Percentiles rank a stretch among this genome's conserved stretches.
These are phyloP conservation scores for Bisporella sp. DNA, from an alignment of 2,329 filamentous ascomycete species.

Conservation along the genomic window DNA sequence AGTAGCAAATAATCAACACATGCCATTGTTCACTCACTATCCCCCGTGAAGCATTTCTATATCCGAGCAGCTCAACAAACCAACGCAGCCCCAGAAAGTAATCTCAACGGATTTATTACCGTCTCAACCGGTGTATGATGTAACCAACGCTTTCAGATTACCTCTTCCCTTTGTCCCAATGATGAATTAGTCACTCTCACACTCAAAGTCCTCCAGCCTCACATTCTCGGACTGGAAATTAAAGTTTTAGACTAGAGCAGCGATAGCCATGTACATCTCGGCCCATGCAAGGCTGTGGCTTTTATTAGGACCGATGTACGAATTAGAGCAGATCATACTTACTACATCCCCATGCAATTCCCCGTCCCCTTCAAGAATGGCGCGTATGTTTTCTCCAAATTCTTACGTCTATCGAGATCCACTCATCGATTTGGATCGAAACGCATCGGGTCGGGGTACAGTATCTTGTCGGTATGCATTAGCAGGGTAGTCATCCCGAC, in stretches of 20 bases:
- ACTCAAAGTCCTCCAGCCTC: conserved; percentile 6
- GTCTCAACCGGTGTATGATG: background rate
- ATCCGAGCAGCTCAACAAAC: no score
- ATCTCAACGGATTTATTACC: no score
- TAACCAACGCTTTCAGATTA: background rate
- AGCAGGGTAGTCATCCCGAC: conserved; percentile 33
- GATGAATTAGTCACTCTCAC: conserved; percentile 8
- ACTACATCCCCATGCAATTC: conserved; percentile 31
- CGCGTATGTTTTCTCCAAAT: conserved; percentile 30
- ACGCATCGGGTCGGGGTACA: conserved; percentile 30
- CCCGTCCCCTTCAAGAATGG: conserved; percentile 35
- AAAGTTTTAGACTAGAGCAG: conserved; percentile 5
- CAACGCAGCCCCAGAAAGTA: no score
- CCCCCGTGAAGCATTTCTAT: no score
- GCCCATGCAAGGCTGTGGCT: conserved; percentile 8
- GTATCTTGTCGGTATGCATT: conserved; percentile 32
- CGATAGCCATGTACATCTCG: conserved; percentile 5
- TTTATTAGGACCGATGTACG: background rate
- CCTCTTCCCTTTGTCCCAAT: conserved; percentile 5
- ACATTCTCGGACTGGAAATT: conserved; percentile 3
- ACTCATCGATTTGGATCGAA: conserved; percentile 36
- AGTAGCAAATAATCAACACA: no score
- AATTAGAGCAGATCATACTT: background rate
- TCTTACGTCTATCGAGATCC: conserved; percentile 26
- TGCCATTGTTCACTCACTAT: no score